phyloP scores from a whole-genome alignment of 257 asterid species.

The Thymus quinquecostatus region DNA sequence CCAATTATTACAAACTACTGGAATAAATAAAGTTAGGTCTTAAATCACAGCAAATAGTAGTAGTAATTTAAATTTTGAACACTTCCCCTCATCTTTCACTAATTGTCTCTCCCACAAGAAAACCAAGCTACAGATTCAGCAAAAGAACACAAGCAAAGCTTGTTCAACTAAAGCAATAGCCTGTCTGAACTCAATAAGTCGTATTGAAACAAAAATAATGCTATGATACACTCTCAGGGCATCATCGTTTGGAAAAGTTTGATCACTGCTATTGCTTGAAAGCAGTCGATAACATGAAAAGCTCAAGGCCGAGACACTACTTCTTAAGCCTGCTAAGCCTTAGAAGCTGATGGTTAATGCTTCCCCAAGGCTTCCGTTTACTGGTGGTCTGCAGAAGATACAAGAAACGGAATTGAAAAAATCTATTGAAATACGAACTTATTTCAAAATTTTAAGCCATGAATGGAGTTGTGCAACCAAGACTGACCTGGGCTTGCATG shows the following conservation, averaged over 20 bases:
- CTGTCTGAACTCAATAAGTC: slow-evolving; percentile 11
- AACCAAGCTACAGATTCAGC: not conserved
- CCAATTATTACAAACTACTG: not conserved
- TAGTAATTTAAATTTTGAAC: too few species aligned
- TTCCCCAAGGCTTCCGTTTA: slow-evolving; percentile 74
- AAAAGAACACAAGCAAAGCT: not conserved
- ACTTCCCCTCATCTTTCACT: not conserved
- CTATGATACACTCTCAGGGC: slow-evolving; percentile 14
- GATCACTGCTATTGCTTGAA: slow-evolving; percentile 10
- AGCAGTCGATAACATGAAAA: slow-evolving; percentile 4
- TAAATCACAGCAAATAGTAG: not conserved
- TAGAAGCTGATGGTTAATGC: slow-evolving; percentile 91
- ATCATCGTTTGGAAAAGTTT: slow-evolving; percentile 7
- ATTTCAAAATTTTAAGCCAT: not conserved
- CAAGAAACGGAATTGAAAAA: slow-evolving; percentile 7
- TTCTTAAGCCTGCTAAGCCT: slow-evolving; percentile 80
- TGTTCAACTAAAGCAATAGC: slow-evolving; percentile 7
- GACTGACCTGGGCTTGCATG: slow-evolving; percentile 79
- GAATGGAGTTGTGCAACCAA: not conserved
- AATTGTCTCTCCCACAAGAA: slow-evolving; percentile 1
- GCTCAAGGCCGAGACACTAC: slow-evolving; percentile 26
- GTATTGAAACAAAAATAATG: slow-evolving; percentile 2
- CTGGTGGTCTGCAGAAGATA: slow-evolving; percentile 54
- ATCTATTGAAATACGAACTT: not conserved
- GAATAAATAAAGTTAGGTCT: not conserved